Evolutionary conservation across 495 filamentous ascomycete species (phyloP).

Genomic region (Talaromyces liani): DNA sequence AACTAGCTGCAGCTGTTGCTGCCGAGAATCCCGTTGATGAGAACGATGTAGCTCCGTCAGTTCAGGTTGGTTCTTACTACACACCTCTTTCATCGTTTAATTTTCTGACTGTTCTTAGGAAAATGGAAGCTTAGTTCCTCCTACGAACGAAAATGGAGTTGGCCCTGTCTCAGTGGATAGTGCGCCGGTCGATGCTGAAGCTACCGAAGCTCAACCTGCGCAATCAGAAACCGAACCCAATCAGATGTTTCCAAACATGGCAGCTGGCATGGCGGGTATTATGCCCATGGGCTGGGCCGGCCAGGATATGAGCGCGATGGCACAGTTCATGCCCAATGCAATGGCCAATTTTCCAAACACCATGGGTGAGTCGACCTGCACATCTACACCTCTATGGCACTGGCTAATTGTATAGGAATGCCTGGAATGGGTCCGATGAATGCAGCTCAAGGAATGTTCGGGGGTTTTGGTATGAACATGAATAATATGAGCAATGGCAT

Average conservation of each 20-base stretch:
- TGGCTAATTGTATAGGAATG: conserved; percentile 47
- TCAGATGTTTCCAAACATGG: conserved; percentile 21
- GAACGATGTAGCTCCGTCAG: conserved; percentile 1
- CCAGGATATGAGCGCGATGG: conserved; percentile 67
- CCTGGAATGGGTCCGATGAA: conserved; percentile 80
- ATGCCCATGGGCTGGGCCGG: conserved; percentile 63
- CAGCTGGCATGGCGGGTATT: conserved; percentile 29
- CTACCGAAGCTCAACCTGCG: conserved; percentile 13
- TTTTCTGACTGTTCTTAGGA: not conserved
- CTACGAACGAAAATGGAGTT: conserved; percentile 6
- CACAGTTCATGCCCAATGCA: conserved; percentile 62
- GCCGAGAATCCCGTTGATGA: conserved; percentile 7
- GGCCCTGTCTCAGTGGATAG: conserved; percentile 11
- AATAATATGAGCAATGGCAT: conserved; percentile 84
- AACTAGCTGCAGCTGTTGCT: not conserved
- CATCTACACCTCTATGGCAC: not conserved
- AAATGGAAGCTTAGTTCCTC: not conserved
- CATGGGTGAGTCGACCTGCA: conserved; percentile 63
- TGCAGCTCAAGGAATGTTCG: conserved; percentile 82
- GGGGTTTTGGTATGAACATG: conserved; percentile 87
- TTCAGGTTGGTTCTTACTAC: conserved; percentile 3
- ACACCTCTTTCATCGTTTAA: not conserved
- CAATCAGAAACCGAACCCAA: conserved; percentile 17
- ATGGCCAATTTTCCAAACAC: conserved; percentile 63
- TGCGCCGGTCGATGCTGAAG: conserved; percentile 13